phyloP scores from a whole-genome alignment of 2,329 filamentous ascomycete genomes.

The Claviceps monticola region DNA sequence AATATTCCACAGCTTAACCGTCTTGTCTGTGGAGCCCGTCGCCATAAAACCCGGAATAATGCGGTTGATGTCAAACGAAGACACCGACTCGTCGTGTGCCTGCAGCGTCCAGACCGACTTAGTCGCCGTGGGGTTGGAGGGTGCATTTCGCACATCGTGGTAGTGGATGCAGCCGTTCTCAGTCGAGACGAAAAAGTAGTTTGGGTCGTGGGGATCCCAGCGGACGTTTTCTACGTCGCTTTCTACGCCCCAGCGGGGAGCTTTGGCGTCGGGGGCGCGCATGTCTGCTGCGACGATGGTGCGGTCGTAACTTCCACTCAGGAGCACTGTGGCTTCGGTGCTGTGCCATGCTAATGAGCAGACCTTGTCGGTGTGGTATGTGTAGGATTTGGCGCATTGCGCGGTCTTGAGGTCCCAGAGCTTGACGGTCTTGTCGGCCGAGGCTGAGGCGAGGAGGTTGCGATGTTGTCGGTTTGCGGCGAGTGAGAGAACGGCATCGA shows the following conservation, averaged over 20 bases:
- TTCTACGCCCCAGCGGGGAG: constrained; percentile 81
- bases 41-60: constrained; percentile 84
- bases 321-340: constrained; percentile 69
- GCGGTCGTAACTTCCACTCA: constrained; percentile 90
- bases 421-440: constrained; percentile 94
- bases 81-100: constrained; percentile 85
- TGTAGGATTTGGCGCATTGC: constrained; percentile 89
- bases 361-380: constrained; percentile 93
- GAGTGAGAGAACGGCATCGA: constrained; percentile 83
- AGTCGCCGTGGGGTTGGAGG: constrained; percentile 55
- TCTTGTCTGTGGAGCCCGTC: constrained; percentile 87
- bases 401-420: constrained; percentile 91
- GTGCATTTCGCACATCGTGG: constrained; percentile 70
- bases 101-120: constrained; percentile 92
- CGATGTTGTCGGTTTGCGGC: constrained; percentile 87
- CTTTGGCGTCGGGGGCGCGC: constrained; percentile 74
- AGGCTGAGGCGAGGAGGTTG: constrained; percentile 87
- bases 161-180: constrained; percentile 87
- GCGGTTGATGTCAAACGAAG: constrained; percentile 83
- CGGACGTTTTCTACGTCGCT: constrained; percentile 85
- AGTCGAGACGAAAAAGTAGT: constrained; percentile 91
- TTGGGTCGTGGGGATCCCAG: constrained; percentile 87
- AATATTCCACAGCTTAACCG: constrained; percentile 94
- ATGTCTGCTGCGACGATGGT: constrained; percentile 93
- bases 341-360: constrained; percentile 93